Evolutionary conservation across 2,329 filamentous ascomycete species (phyloP), one percentile per base, ranked within the genome.

Genomic region (Eutypella sp.): DNA sequence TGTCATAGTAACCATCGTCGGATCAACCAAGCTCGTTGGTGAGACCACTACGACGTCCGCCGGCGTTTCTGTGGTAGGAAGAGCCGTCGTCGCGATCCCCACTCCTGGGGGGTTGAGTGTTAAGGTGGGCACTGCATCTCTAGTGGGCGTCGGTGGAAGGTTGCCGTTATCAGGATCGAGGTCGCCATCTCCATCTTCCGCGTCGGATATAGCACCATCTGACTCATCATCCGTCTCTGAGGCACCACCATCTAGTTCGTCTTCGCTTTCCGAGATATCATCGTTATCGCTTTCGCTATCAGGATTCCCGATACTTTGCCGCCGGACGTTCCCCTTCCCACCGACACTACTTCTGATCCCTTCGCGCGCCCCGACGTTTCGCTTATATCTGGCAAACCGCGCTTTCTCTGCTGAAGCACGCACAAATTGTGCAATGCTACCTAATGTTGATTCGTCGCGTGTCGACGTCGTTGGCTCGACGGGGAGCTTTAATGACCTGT

Each of bases 381-480:
- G 34, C 22, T 41, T 42, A 45, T 38, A 33, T 29, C 18, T 31
- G 25, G 40, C 13, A 16, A 27, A 13, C 5, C 46, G 46, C 33
- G 41, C 15, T 29, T 42, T 44, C 24, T 36, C 44, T 24, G 37
- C 29, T 36, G 18, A 37, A 22, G 39, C 34, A 11, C 37, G n/a
- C 15, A 16, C 8, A 16, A 7, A 15, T 24, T 13, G 15, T 13
- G 50, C 48, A 22, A 46, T 49, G 8, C 50, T 49, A n/a, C 47
- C 41, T 38, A 42, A 22, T 13, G 36, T 19, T 22, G 41, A 24
- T 11, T 19, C 31, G 24, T 47, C 46, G 31, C 52, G 46, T 44
- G 38, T 43, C 10, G 42, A 41, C 31, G 54, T 42, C 23, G 41
- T 47, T 29, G 54, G 54, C 40, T 45, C 40, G 23, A 40, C 47